Evolutionary conservation across 805 yeast species (phyloP), one percentile per base, ranked within the genome.

Genomic region (Saitoella complicata): DNA sequence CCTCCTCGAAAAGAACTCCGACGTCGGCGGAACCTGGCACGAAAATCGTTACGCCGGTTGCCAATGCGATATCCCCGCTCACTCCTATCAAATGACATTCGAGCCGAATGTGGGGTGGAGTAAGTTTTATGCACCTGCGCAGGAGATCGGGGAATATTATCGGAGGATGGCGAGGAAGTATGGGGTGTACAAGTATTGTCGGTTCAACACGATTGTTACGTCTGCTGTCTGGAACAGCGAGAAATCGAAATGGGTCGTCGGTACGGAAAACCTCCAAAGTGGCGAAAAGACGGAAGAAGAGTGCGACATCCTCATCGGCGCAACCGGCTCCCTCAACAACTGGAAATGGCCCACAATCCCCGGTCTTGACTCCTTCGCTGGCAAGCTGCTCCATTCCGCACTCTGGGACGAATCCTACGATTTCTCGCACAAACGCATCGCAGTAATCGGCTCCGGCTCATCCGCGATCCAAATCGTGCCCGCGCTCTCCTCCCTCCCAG

Each of bases 361-460:
- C 6, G 64, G 64, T 5, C 40, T 53, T 4, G 50, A 52, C 3
- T 47, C 47, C 29, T 62, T 56, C 33, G 45, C 53, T 38, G 65
- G 67, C 29, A 44, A 50, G 7, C 40, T 56, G 7, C 38, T 61
- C 29, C 67, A 62, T 45, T 52, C 61, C 5, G 56, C 63, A 31
- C 50, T 51, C 11, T 62, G 63, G 61, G 55, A 63, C 38, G 51
- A 49, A 10, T 50, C 48, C 7, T 48, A 49, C 34, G 55, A 21
- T 21, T 21, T 21, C 21, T 21, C 21, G 8, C 55, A 50, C 35
- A 61, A 63, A 45, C 46, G 46, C 6, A 51, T 60, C 4, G 58
- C 59, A 9, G 52, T 63, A 1, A 51, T 64, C 12, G 68, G 69
- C 4, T 54, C 52, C 39, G 63, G 65, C 7, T 52, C 67, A 3